These are phyloP conservation scores for Prunus salicina DNA, from an alignment of 306 rosid species.

Conservation along the genomic window DNA sequence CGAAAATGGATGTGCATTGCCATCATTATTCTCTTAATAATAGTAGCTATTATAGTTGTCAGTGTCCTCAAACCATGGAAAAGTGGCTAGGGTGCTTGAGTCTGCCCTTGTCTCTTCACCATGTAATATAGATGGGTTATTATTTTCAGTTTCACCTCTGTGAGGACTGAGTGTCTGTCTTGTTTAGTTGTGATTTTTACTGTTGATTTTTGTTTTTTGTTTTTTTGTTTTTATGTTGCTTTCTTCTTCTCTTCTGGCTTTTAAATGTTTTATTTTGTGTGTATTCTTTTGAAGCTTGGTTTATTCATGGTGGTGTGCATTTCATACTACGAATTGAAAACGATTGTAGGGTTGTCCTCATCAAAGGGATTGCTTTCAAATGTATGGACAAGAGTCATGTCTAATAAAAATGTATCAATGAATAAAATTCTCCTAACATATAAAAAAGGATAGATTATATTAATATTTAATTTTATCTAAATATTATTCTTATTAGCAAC, in stretches of 20 bases:
- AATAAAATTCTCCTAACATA: background rate
- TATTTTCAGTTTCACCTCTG: background rate
- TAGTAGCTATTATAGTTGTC: conserved; percentile 66
- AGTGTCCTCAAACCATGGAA: conserved; percentile 83
- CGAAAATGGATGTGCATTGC: conserved; percentile 92
- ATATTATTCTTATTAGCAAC: background rate
- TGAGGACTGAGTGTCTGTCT: conserved; percentile 23
- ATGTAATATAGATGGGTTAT: conserved; percentile 29
- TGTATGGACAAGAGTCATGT: background rate
- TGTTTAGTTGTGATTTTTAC: conserved; percentile 16
- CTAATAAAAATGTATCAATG: background rate
- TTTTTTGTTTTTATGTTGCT: background rate
- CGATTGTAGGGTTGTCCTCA: background rate
- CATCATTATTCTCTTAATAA: conserved; percentile 63
- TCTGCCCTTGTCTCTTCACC: conserved; percentile 35
- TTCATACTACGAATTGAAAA: conserved; percentile 22
- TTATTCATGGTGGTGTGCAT: conserved; percentile 37
- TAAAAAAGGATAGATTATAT: background rate
- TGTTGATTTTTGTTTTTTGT: too few species aligned
- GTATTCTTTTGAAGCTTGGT: conserved; percentile 30
- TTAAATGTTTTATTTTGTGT: background rate
- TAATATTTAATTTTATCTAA: background rate
- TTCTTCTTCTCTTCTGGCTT: conserved; percentile 3
- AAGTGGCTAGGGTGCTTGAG: conserved; percentile 63
- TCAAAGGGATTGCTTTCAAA: background rate